Base-by-base conservation (phyloP, 495 filamentous ascomycete genomes). In the Penicillium cataractarum region DNA sequence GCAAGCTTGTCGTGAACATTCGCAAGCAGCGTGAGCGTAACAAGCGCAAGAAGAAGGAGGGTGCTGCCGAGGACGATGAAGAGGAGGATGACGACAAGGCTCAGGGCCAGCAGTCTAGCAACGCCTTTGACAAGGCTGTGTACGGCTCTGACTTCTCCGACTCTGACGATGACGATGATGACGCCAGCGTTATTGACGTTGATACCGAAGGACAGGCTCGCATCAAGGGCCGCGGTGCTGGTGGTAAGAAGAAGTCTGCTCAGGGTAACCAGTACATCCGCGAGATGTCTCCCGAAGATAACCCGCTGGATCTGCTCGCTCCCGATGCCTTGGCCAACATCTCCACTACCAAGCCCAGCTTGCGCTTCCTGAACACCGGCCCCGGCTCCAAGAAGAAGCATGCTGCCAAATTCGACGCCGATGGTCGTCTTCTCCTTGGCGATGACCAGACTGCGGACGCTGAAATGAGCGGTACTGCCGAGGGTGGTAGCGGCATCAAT, bases 41-140 rank as follows among this genome's bases (percentile, higher is more conserved):
- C 63, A 97, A 97, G 85, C 86, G 87, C 69, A 90, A 90, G 77
- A 95, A 91, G 80, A 89, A 89, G 58, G 87, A 87, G 5, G 85
- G 82, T 24, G 81, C 67, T 6, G 76, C 69, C 13, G 78, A 72
- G 13, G 85, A 78, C 1, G 83, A 79, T 1, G 86, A 81, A 1
- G 80, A 82, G 7, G 80, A 79, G 22, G 79, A 80, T 10, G 78
- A 72, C 15, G 76, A 77, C 12, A 73, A 66, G 50, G 68, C 67
- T 65, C 77, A 49, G 4, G 64, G 52, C 46, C 64, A 70, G 62
- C 63, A 64, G 60, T 93, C 94, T 75, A 90, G 91, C 76, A 93
- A 88, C 77, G 95, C 96, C 72, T 98, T 93, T 73, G 95, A 99
- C 75, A 90, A 96, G 76, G 92, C 94, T 6, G 83, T 99, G 24